A percentile compares a stretch with the other conserved stretches of the same genome.
These are phyloP conservation scores for Goffeauzyma gilvescens DNA, from an alignment of 768 basidiomycete genomes.

Conservation along the genomic window DNA sequence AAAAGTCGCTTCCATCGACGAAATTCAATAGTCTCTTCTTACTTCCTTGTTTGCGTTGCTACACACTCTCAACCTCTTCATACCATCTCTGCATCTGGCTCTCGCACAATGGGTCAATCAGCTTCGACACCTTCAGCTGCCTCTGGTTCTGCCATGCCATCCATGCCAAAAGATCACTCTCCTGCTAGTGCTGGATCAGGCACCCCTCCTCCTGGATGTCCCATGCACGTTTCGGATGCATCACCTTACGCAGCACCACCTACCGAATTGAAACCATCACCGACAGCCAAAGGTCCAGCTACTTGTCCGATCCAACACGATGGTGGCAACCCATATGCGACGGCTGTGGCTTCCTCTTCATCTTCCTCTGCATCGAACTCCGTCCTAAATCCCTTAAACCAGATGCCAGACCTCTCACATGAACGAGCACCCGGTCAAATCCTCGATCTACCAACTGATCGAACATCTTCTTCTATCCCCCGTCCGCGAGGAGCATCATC, in stretches of 20 bases:
- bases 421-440: slow-evolving; percentile 43
- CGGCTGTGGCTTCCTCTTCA: background rate
- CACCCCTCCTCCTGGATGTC: slow-evolving; percentile 13
- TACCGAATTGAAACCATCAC: background rate
- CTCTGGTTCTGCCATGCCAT: background rate
- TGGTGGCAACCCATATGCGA: background rate
- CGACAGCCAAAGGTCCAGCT: slow-evolving; percentile 16
- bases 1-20: too few relatives aligned
- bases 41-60: too few relatives aligned
- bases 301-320: slow-evolving; percentile 34
- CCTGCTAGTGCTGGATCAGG: background rate
- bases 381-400: slow-evolving; percentile 51
- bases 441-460: slow-evolving; percentile 47
- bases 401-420: slow-evolving; percentile 73
- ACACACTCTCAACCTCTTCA: too few relatives aligned
- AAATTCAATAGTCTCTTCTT: too few relatives aligned
- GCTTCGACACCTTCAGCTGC: background rate
- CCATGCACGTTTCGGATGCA: slow-evolving; percentile 10
- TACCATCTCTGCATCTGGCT: too few relatives aligned
- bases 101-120: background rate
- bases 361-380: slow-evolving; percentile 4
- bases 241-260: slow-evolving; percentile 5
- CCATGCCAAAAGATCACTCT: background rate
- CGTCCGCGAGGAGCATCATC: slow-evolving; percentile 35
- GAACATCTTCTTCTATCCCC: slow-evolving; percentile 70